phyloP scores from a whole-genome alignment of 2,329 filamentous ascomycete genomes.

The Fusarium zealandicum region DNA sequence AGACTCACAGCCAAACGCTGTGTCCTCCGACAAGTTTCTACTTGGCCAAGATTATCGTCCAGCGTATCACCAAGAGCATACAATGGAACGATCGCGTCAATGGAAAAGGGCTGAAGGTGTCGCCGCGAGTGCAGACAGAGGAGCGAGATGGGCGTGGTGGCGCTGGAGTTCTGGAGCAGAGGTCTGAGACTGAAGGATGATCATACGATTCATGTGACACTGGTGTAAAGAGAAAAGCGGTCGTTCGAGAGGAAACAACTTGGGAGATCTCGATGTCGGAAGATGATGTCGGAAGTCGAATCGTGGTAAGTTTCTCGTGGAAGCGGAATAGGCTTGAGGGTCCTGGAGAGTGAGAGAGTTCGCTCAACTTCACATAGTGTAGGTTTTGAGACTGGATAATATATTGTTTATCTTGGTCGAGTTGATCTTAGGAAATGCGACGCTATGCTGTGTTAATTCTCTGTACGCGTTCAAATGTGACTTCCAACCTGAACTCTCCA shows the following conservation, averaged over 20 bases:
- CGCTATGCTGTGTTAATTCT: not conserved
- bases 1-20: constrained; percentile 10
- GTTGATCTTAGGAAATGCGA: no score
- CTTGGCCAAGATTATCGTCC: constrained; percentile 3
- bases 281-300: not conserved
- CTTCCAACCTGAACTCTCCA: constrained; percentile 6
- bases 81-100: constrained; percentile 1
- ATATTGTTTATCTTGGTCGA: no score
- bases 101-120: not conserved
- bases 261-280: not conserved
- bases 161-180: not conserved
- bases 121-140: not conserved
- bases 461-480: constrained; percentile 16
- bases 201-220: constrained; percentile 27
- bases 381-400: no score
- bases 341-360: no score
- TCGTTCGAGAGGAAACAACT: constrained; percentile 1
- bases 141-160: not conserved
- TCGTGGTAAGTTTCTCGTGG: not conserved
- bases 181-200: constrained; percentile 10
- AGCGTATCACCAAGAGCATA: constrained; percentile 5
- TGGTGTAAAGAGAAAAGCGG: constrained; percentile 14
- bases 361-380: no score
- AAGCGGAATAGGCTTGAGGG: not conserved
- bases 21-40: constrained; percentile 17